Evolutionary conservation across 495 filamentous ascomycete species (phyloP), one percentile per base, ranked within the genome.

Genomic region (Daldinia caldariorum): DNA sequence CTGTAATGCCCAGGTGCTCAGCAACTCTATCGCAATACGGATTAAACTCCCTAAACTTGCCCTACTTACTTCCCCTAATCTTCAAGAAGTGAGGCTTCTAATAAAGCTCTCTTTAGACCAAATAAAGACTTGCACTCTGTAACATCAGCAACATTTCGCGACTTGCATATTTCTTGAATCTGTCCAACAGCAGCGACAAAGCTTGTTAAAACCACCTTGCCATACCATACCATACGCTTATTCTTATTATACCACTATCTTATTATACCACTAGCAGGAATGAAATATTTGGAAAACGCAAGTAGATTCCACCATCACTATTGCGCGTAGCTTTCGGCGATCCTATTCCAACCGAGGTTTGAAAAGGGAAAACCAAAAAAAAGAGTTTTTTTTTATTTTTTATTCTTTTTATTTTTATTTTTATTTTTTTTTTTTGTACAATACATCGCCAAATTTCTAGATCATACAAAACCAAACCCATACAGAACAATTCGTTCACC

Each of bases 321-420:
- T 72, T 61, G 70, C 65, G 65, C 65, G 70, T 72, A 72, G 45
- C 58, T 68, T 41, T 56, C 65, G 58, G 49, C 50, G 39, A 68
- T 64, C 55, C 26, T 55, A 60, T 35, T n/a, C 49, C 60, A 62
- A 67, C 64, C 61, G 64, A 72, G 60, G 58, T 49, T 68, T 45
- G 61, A 65, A 65, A 22, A 53, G 51, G 32, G 32, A 55, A 39
- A 20, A 37, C 16, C 37, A 31, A 43, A 32, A 60, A 60, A 41
- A n/a, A n/a, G n/a, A n/a, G n/a, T n/a, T n/a, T n/a, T n/a, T n/a
- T n/a, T n/a, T n/a, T n/a, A n/a, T n/a, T n/a, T n/a, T n/a, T n/a
- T n/a, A n/a, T n/a, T n/a, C n/a, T n/a, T n/a, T n/a, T n/a, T n/a
- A n/a, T n/a, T n/a, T n/a, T n/a, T n/a, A n/a, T n/a, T n/a, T n/a